These are phyloP conservation scores for Plantago major DNA, from an alignment of 257 asterid species.

Conservation along the genomic window DNA sequence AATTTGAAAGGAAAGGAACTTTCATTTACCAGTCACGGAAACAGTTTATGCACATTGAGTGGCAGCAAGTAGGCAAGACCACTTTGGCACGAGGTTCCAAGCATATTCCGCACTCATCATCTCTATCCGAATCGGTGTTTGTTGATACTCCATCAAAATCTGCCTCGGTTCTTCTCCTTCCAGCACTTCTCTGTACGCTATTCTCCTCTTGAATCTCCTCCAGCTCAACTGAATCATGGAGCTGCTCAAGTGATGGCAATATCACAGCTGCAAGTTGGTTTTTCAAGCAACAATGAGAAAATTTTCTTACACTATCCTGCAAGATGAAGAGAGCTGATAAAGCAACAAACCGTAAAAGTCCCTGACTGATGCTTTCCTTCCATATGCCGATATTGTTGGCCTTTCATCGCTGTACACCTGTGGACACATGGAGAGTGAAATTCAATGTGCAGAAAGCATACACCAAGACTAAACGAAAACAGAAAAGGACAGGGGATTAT, in stretches of 20 bases:
- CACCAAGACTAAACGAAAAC: neutral
- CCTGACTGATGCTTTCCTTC: slow-evolving; percentile 66
- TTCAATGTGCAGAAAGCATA: neutral
- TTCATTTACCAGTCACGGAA: slow-evolving; percentile 61
- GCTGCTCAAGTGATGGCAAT: slow-evolving; percentile 76
- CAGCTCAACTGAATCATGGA: slow-evolving; percentile 50
- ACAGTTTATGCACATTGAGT: slow-evolving; percentile 89
- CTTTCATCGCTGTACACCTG: slow-evolving; percentile 78
- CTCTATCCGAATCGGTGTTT: slow-evolving; percentile 45
- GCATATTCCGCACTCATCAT: slow-evolving; percentile 67
- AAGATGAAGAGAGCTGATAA: neutral
- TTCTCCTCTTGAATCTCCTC: slow-evolving; percentile 27
- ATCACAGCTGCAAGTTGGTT: slow-evolving; percentile 56
- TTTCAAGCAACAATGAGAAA: slow-evolving; percentile 7
- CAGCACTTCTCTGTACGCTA: slow-evolving; percentile 20
- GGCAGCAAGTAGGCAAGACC: slow-evolving; percentile 86
- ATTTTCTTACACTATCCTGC: neutral
- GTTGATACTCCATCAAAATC: slow-evolving; percentile 12
- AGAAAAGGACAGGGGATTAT: neutral
- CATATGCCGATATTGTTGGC: slow-evolving; percentile 54
- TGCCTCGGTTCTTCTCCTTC: slow-evolving; percentile 40
- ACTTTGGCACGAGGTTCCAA: slow-evolving; percentile 80
- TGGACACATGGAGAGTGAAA: neutral
- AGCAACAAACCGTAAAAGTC: slow-evolving; percentile 77
- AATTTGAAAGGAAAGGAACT: too few relatives aligned